Percentiles rank a stretch among this genome's conserved stretches.
phyloP scores from a whole-genome alignment of 805 yeast species.

The Grigorovia humatica region DNA sequence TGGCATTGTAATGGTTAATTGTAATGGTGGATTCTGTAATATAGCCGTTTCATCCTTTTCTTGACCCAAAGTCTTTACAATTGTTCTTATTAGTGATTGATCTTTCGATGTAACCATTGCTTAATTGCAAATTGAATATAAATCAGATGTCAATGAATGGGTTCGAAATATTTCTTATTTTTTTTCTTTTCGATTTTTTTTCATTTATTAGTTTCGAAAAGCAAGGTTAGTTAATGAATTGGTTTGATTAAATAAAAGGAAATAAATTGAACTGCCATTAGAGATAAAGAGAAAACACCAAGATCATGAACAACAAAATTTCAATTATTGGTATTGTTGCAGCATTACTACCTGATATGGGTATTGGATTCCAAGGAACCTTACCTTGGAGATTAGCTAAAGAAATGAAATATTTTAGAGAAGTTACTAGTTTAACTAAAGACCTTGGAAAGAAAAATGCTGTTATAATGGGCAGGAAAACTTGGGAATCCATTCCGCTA shows the following conservation, averaged over 20 bases:
- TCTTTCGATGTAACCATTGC: conserved; percentile 3
- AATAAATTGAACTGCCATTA: no score
- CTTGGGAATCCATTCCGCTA: conserved; percentile 89
- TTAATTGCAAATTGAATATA: no score
- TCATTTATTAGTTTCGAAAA: no score
- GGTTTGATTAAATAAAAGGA: no score
- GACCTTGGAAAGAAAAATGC: conserved; percentile 44
- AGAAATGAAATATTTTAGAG: conserved; percentile 79
- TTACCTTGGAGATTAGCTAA: conserved; percentile 81
- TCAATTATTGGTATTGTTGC: conserved; percentile 70
- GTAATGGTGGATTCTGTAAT: conserved; percentile 7
- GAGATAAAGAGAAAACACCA: no score
- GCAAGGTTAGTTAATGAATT: no score
- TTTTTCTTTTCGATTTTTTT: no score
- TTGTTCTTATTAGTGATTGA: conserved; percentile 6
- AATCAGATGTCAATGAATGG: no score
- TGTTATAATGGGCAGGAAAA: conserved; percentile 91
- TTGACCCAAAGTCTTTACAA: conserved; percentile 3
- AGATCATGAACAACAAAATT: conserved; percentile 8
- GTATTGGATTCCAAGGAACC: conserved; percentile 73
- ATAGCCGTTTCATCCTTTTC: conserved; percentile 4
- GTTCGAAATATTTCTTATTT: background rate
- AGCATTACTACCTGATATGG: conserved; percentile 65
- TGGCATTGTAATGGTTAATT: conserved; percentile 17
- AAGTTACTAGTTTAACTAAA: conserved; percentile 46